Evolutionary conservation across 352 stramenopile species (phyloP), one percentile per base, ranked within the genome.

Genomic region (Phytophthora litchii): DNA sequence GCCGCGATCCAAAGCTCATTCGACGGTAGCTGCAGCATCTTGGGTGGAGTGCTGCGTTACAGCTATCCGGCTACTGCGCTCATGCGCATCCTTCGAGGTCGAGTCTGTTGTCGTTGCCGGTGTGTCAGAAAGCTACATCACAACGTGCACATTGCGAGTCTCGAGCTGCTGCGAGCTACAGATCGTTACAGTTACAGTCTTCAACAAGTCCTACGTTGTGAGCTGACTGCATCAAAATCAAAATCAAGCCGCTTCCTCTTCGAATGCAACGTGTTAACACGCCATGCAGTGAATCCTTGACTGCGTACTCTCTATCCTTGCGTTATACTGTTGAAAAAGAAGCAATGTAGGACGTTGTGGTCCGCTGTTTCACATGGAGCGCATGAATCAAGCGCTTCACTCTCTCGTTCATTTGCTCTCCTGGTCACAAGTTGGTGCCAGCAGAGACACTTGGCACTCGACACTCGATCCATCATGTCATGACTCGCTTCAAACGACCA

Each of bases 281-380:
- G 23, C 4, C 20, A 36, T 14, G 11, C 4, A 34, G 29, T 34
- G 29, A 27, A 27, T 27, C 23, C 23, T 34, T 34, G 29, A 23
- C 23, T 46, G 11, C 40, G 14, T 14, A 44, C 37, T 16, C 37
- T 44, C 17, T 48, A 16, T 6, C 13, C 41, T 27, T 27, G 31
- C 34, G 41, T 13, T 40, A 29, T 20, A 53, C 3, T 23, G 5
- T 36, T 14, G 7, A 14, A 35, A 13, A 19, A 27, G 23, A 27
- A 57, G 21, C 46, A 38, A 48, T 37, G 48, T 36, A 48, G 19
- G 49, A 42, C 8, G 13, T 21, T 17, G 5, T 25, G 19, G 10
- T 20, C 19, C n/a, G 8, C 38, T 50, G 19, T 47, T 60, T 53
- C 16, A 60, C 53, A 47, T 54, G 54, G 43, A 54, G 43, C 34